Conservation (phyloP, 139 green algal species). For the Mychonastes homosphaera region DNA sequence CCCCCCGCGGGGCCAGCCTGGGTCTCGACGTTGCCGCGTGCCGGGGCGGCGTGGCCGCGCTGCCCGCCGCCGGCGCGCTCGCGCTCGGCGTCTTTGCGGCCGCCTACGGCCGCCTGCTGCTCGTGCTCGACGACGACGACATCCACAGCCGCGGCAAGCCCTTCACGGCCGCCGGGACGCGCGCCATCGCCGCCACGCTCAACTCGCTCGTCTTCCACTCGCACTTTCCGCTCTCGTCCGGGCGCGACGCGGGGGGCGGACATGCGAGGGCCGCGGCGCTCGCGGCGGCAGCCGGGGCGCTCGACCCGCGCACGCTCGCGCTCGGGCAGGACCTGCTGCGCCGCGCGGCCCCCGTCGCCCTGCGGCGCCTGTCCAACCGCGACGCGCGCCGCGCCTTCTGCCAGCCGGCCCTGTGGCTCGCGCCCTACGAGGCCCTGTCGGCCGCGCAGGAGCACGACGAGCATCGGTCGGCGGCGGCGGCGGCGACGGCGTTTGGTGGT, state of each 20-base stretch:
- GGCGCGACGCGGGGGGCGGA: no score
- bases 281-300: no score
- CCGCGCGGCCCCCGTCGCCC: slow-evolving; percentile 35
- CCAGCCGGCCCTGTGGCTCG: slow-evolving; percentile 67
- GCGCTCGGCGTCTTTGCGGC: not conserved
- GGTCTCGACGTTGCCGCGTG: slow-evolving; percentile 33
- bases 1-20: slow-evolving; percentile 22
- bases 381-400: slow-evolving; percentile 65
- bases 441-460: no score
- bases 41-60: not conserved
- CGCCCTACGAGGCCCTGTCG: slow-evolving; percentile 48
- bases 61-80: slow-evolving; percentile 18
- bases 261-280: no score
- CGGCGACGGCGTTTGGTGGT: no score
- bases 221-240: slow-evolving; percentile 33
- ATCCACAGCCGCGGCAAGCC: slow-evolving; percentile 52
- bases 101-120: slow-evolving; percentile 66
- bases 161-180: slow-evolving; percentile 41
- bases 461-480: no score
- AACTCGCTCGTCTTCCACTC: slow-evolving; percentile 75
- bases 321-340: slow-evolving; percentile 18
- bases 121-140: slow-evolving; percentile 77
- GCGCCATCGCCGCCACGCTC: slow-evolving; percentile 56
- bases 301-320: not conserved
- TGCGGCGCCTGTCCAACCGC: slow-evolving; percentile 65